These are phyloP conservation scores for Nitzschia palea DNA, from an alignment of 108 stramenopile species.

Conservation along the genomic window DNA sequence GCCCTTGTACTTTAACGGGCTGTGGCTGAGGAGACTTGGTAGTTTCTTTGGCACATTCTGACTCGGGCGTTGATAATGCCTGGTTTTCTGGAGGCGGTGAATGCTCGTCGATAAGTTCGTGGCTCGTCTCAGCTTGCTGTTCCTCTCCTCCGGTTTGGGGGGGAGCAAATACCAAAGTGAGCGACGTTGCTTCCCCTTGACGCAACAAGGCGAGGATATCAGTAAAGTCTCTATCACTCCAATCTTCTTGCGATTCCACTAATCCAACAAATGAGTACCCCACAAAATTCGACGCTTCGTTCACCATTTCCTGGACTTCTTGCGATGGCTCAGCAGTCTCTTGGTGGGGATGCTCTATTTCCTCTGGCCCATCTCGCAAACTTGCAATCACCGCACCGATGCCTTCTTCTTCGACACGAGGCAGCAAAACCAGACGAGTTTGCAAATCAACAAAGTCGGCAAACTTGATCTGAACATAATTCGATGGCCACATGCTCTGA, in stretches of 20 bases:
- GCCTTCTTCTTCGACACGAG: slow-evolving; percentile 39
- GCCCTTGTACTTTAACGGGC: not conserved
- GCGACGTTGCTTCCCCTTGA: slow-evolving; percentile 7
- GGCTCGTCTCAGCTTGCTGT: too few species aligned
- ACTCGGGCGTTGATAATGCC: not conserved
- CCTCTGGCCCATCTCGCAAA: too few species aligned
- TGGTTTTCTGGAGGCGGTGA: too few species aligned
- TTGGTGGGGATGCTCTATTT: slow-evolving; percentile 8
- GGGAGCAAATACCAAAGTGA: slow-evolving; percentile 18
- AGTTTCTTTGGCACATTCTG: not conserved
- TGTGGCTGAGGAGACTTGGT: not conserved
- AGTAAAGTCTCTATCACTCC: slow-evolving; percentile 32
- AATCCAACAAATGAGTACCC: slow-evolving; percentile 23
- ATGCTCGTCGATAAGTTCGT: too few species aligned
- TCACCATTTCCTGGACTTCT: slow-evolving; percentile 1
- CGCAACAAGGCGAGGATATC: slow-evolving; percentile 34
- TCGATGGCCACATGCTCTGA: not conserved
- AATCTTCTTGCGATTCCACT: not conserved
- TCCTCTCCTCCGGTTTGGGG: slow-evolving; percentile 1
- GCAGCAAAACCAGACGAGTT: slow-evolving; percentile 40
- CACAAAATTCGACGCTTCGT: not conserved
- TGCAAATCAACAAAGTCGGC: slow-evolving; percentile 37
- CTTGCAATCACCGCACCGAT: slow-evolving; percentile 28
- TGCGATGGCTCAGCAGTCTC: slow-evolving; percentile 1
- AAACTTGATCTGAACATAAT: slow-evolving; percentile 10